Conservation (phyloP, 1,139 yeast species). For the Taphrina communis region DNA sequence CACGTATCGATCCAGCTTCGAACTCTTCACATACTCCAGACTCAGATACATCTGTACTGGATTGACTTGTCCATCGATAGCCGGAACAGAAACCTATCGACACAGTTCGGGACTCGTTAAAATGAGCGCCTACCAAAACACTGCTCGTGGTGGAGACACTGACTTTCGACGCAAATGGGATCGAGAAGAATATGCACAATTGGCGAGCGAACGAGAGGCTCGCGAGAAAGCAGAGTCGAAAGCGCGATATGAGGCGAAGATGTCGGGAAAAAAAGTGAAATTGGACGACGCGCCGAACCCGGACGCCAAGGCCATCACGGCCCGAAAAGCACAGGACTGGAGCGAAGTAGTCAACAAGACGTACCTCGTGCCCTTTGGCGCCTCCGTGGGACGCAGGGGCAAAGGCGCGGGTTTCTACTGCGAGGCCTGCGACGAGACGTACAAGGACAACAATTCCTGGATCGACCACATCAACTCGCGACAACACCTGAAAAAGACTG, state of each 20-base stretch:
- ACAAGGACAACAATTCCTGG: conserved; percentile 77
- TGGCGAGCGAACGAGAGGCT: conserved; percentile 40
- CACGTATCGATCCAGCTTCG: no score
- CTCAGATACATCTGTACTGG: no score
- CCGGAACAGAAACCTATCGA: no score
- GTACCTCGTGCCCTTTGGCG: conserved; percentile 56
- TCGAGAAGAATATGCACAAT: conserved; percentile 38
- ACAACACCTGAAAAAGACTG: conserved; percentile 50
- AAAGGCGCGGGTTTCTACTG: conserved; percentile 83
- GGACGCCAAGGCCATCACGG: conserved; percentile 49
- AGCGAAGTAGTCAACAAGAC: conserved; percentile 54
- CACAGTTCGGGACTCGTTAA: neutral
- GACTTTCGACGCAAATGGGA: conserved; percentile 42
- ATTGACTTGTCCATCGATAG: no score
- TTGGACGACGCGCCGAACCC: conserved; percentile 41
- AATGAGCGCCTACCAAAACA: conserved; percentile 39
- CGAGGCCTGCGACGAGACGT: conserved; percentile 76
- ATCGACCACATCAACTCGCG: conserved; percentile 81
- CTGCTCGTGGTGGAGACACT: conserved; percentile 40
- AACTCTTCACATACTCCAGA: no score
- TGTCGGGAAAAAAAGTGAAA: conserved; percentile 25
- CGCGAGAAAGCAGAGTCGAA: conserved; percentile 39
- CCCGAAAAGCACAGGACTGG: conserved; percentile 46
- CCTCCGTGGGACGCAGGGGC: conserved; percentile 60
- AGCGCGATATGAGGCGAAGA: conserved; percentile 40